Evolutionary conservation across 2,329 filamentous ascomycete species (phyloP), one percentile per base, ranked within the genome.

Genomic region (Truncatella angustata): DNA sequence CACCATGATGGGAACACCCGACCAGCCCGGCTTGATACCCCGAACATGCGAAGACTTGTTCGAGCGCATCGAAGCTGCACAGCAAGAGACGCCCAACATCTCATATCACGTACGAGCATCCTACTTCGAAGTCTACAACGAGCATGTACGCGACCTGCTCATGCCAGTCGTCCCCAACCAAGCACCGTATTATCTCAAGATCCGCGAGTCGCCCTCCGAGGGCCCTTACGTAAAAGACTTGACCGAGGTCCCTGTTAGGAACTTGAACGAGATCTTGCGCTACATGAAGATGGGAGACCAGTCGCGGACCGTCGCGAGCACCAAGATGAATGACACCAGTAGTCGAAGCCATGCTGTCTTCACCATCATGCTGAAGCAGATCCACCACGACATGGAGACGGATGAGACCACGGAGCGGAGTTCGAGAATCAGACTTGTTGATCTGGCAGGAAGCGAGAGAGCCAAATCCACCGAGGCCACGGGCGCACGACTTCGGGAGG

Each of bases 41-140:
- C 84, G 92, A 47, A 99, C 94, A 9, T 99, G 94, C 70, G 88
- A 96, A 70, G 94, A 97, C 70, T 80, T 99, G 47, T 99, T 99
- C 68, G 86, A 96, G 74, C 85, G 94, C 51, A 97, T 99, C 67
- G 87, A 93, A 58, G 82, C 85, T 39, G 80, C 83, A 24, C 79
- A 83, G 50, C 86, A 89, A 59, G 88, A 95, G 64, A 88, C 88
- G 42, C 88, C 91, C 50, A 95, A 94, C 70, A 91, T 96, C 68
- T 96, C 90, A 60, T 99, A 97, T 78, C 94, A 93, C 63, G 94
- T 99, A 58, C 88, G 94, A 57, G 94, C 97, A 24, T 97, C 92
- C 3, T 99, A 99, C 74, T 97, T 99, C 65, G 94, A 99, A 69
- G 94, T 99, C 56, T 99, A 99, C 81, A 99, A 99, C 72, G 94